Evolutionary conservation across 257 asterid genomes (phyloP), one percentile per base, ranked within the genome.

Genomic region (Nicotiana attenuata): DNA sequence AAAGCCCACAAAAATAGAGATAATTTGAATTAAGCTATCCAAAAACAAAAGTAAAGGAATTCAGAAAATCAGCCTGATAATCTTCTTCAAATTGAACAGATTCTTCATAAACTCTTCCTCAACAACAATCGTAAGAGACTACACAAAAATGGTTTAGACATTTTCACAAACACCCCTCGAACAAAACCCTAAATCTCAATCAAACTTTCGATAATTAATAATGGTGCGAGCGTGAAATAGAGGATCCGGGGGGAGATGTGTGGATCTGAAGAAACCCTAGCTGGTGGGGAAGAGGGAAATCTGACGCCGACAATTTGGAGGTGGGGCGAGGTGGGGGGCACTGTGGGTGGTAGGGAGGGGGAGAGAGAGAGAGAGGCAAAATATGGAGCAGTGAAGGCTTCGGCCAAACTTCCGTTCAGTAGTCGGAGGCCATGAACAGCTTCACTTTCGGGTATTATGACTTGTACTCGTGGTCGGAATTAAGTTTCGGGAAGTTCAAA

Each of bases 71-170:
- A 93, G 81, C 90, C 92, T 86, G n/a, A 89, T 86, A 28, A 89
- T 86, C 24, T 91, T 86, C 86, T 85, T 92, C 52, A 89, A 88
- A 80, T 87, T 86, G 80, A 82, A 52, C 83, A 82, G 89, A 88
- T 91, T 92, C 91, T 85, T 92, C 96, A 93, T 89, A 86, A 76
- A 93, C 83, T 80, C 82, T 81, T 63, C 87, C 81, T 64, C 91
- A 84, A 86, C 87, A 80, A 83, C 82, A 86, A 68, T 45, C 81
- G 11, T 10, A 63, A 26, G 9, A 35, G 31, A 76, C 68, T 31
- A 45, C 33, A 38, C 33, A 11, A 19, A 57, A 60, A 47, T 68
- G 76, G 64, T 22, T 57, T 76, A 81, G 41, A 76, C 86, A 73
- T 77, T 76, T 11, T 77, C 81, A 80, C 60, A 80, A 78, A 68